Base-by-base conservation (phyloP, 768 basidiomycete species). In the Nevesoporus exiguus region DNA sequence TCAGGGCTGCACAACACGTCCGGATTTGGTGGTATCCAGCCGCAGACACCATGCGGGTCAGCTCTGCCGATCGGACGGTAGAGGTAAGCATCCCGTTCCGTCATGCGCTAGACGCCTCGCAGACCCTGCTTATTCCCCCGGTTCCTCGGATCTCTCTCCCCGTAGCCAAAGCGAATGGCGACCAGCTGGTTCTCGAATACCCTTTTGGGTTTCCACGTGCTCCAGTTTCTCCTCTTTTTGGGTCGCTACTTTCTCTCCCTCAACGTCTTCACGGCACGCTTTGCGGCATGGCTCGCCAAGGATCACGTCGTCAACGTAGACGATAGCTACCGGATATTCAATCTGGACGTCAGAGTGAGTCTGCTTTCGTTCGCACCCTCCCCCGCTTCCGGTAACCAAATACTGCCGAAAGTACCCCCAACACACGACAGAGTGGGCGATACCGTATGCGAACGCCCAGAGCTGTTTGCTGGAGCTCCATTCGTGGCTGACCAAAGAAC, bases 11-110 rank as follows among this genome's bases (percentile, higher is more conserved):
- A 2, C 83, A 99, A 70, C 93, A 97, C 67, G 89, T 91, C n/a
- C 79, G 93, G 17, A 78, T 93, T 17, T 97, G 92, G 91, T 99
- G 95, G 95, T 96, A 86, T 73, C 93, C 95, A 3, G 84, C 88
- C 46, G 79, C 83, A 14, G 85, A 86, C 54, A 72, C 72, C 31
- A 77, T 96, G 46, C 81, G 90, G 34, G 80, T 89, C 47, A 88
- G 85, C 64, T 76, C 83, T 58, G 79, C 86, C 30, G 80, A 91
- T 72, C 80, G 94, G 55, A 91, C 92, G 6, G 67, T 68, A 50
- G 88, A 91, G 78, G 94, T 95, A 70, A 64, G 80, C 66, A 55
- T 1, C 46, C 56, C 49, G 47, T 60, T 60, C 56, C 47, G 55
- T 58, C 57, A 14, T 34, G 22, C 48, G 63, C 39, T 29, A 47